A percentile compares a stretch with the other conserved stretches of the same genome.
Evolutionary conservation across 2,329 filamentous ascomycete species (phyloP).

Genomic region (Ascochyta viciae-villosae): DNA sequence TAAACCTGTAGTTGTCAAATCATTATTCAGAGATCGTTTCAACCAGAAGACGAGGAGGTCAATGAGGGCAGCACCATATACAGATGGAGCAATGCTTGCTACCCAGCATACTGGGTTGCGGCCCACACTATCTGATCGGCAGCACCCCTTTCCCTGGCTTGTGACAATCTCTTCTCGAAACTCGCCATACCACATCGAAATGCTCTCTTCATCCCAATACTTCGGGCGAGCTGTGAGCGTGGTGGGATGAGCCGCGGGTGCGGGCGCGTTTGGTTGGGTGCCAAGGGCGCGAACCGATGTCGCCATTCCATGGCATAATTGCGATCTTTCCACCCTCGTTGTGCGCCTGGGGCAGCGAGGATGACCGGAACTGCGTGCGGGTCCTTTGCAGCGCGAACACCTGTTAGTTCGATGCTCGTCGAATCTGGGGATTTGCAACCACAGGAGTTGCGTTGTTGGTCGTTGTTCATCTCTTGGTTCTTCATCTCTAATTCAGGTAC

Average conservation of each 20-base stretch:
- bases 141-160: not conserved
- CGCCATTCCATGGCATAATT: constrained; percentile 20
- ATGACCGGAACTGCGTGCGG: not conserved
- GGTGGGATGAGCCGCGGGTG: constrained; percentile 5
- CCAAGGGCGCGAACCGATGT: constrained; percentile 15
- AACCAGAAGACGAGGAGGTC: not conserved
- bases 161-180: not conserved
- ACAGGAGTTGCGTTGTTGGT: not conserved
- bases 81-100: not conserved
- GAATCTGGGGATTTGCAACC: constrained; percentile 5
- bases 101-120: not conserved
- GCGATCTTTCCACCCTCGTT: constrained; percentile 8
- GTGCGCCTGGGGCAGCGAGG: constrained; percentile 7
- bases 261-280: constrained; percentile 3
- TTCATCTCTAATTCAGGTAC: constrained; percentile 1
- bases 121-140: not conserved
- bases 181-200: constrained; percentile 11
- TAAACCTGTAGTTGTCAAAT: not conserved
- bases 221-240: not conserved
- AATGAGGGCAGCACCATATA: not conserved
- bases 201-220: not conserved
- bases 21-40: not conserved
- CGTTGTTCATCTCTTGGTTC: not conserved
- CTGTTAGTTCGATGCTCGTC: not conserved
- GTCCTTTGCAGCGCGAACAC: not conserved